Percentiles rank a stretch among this genome's conserved stretches.
Evolutionary conservation across 768 basidiomycete species (phyloP).

Genomic region (Tylopilus felleus): DNA sequence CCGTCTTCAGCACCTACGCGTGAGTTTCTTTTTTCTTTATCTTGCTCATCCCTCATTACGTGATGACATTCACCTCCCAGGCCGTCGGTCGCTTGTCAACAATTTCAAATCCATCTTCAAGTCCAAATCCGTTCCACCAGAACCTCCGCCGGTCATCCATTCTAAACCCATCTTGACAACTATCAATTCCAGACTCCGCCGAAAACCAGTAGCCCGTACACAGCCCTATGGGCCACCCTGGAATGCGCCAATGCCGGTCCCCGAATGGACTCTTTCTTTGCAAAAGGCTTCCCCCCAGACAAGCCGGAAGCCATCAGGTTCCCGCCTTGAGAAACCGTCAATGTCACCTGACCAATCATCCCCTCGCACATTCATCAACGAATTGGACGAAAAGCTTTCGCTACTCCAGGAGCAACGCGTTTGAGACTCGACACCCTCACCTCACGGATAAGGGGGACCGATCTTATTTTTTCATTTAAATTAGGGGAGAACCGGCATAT

Average conservation of each 20-base stretch:
- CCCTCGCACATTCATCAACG: slow-evolving; percentile 15
- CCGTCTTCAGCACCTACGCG: background rate
- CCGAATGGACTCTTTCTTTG: background rate
- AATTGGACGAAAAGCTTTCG: slow-evolving; percentile 21
- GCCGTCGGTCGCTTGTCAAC: slow-evolving; percentile 9
- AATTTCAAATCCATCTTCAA: slow-evolving; percentile 25
- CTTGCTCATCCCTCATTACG: background rate
- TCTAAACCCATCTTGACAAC: slow-evolving; percentile 13
- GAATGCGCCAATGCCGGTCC: slow-evolving; percentile 30
- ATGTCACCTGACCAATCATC: slow-evolving; percentile 8
- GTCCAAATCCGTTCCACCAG: slow-evolving; percentile 8
- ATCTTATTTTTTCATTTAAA: background rate
- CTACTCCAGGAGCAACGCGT: slow-evolving; percentile 15
- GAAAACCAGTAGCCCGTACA: slow-evolving; percentile 31
- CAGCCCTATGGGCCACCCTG: slow-evolving; percentile 39
- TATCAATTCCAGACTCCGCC: slow-evolving; percentile 15
- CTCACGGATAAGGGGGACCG: background rate
- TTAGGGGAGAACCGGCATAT: background rate
- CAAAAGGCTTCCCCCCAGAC: background rate
- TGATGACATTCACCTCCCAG: too few relatives aligned
- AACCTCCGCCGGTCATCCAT: slow-evolving; percentile 1
- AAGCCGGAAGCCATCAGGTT: background rate
- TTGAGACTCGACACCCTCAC: background rate
- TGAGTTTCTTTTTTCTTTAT: background rate
- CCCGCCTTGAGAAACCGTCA: background rate